A percentile compares a stretch with the other conserved stretches of the same genome.
Evolutionary conservation across 2,329 filamentous ascomycete species (phyloP).

Genomic region (Claviceps capensis): DNA sequence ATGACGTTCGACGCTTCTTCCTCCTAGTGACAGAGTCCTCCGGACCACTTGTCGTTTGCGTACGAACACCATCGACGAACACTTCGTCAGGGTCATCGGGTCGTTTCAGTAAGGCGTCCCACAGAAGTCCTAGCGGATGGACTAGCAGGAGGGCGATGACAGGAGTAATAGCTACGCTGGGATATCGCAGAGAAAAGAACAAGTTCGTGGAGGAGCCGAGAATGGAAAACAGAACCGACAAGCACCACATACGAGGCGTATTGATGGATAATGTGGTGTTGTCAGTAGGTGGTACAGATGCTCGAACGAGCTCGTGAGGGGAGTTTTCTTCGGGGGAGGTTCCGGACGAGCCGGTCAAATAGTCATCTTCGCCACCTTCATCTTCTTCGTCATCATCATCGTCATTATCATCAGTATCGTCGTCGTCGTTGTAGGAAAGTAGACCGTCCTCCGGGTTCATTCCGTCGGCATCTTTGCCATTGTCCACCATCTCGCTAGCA

Average conservation of each 20-base stretch:
- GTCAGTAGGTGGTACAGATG: constrained; percentile 64
- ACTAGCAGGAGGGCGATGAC: constrained; percentile 78
- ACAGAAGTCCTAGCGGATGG: constrained; percentile 67
- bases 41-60: constrained; percentile 9
- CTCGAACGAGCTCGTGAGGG: constrained; percentile 65
- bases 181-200: constrained; percentile 83
- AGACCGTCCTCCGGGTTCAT: constrained; percentile 21
- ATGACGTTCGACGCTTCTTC: constrained; percentile 23
- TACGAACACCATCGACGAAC: constrained; percentile 35
- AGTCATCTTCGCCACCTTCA: constrained; percentile 26
- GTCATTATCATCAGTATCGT: constrained; percentile 6
- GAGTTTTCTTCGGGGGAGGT: constrained; percentile 52
- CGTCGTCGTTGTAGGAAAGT: constrained; percentile 18
- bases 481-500: constrained; percentile 30
- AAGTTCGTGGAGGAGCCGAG: constrained; percentile 74
- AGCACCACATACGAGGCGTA: constrained; percentile 74
- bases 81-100: constrained; percentile 34
- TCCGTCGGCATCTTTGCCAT: constrained; percentile 25
- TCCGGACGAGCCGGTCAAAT: constrained; percentile 28
- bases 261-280: constrained; percentile 69
- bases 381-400: constrained; percentile 17
- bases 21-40: constrained; percentile 8
- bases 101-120: constrained; percentile 62
- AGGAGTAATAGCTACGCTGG: constrained; percentile 77
- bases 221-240: constrained; percentile 69